A percentile compares a stretch with the other conserved stretches of the same genome.
Conservation (phyloP, 768 basidiomycete genomes). For the Termitomyces sp. region DNA sequence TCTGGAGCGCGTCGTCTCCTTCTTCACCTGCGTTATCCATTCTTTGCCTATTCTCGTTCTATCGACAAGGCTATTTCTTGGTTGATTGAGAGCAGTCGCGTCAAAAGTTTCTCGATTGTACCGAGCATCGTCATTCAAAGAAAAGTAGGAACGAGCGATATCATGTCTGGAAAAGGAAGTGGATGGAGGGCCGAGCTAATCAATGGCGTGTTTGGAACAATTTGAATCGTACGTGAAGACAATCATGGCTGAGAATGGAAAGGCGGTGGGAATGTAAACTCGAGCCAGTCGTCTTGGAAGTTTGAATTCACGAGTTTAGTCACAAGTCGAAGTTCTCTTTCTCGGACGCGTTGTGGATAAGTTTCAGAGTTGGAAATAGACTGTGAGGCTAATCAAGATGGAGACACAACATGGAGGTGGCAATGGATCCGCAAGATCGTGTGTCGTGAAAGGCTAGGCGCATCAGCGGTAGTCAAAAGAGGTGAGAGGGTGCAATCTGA, state of each 20-base stretch:
- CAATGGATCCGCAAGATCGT: too few species aligned
- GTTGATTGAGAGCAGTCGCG: conserved; percentile 50
- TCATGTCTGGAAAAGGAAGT: conserved; percentile 46
- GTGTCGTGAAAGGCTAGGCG: too few species aligned
- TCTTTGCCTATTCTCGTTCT: conserved; percentile 73
- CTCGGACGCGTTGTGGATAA: too few species aligned
- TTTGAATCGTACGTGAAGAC: background rate
- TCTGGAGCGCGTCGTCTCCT: conserved; percentile 57
- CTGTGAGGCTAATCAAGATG: too few species aligned
- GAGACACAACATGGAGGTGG: too few species aligned
- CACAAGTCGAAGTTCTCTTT: too few species aligned
- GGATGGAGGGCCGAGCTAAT: conserved; percentile 47
- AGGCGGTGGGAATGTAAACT: background rate
- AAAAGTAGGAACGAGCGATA: conserved; percentile 53
- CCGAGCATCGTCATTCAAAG: conserved; percentile 65
- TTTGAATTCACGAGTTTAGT: too few species aligned
- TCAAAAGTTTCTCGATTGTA: conserved; percentile 59
- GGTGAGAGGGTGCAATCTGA: too few species aligned
- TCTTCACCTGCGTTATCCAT: conserved; percentile 50
- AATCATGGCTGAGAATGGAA: background rate
- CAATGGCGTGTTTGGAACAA: conserved; percentile 37
- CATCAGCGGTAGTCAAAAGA: too few species aligned
- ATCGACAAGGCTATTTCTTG: conserved; percentile 71
- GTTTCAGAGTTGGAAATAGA: too few species aligned
- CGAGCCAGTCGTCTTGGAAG: too few species aligned